These are phyloP conservation scores for Pseudogymnoascus sp. DNA, from an alignment of 2,329 filamentous ascomycete species.

Conservation along the genomic window DNA sequence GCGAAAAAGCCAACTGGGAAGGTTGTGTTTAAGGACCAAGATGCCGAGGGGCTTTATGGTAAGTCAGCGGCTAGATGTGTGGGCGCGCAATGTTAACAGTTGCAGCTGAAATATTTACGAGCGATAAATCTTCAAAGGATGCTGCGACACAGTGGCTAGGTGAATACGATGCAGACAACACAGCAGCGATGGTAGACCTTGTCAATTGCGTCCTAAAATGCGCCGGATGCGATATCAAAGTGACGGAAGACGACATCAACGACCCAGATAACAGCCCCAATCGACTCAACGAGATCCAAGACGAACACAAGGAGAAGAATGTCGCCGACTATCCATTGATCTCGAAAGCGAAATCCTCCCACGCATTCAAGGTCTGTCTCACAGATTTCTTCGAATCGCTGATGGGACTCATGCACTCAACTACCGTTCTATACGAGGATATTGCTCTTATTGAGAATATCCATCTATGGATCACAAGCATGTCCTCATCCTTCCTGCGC, in stretches of 20 bases:
- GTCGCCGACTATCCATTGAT: constrained; percentile 89
- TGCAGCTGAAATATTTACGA: constrained; percentile 55
- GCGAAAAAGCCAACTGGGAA: constrained; percentile 29
- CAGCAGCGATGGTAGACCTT: constrained; percentile 50
- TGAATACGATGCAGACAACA: constrained; percentile 47
- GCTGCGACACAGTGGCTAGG: constrained; percentile 54
- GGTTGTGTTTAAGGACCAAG: constrained; percentile 37
- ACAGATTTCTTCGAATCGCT: constrained; percentile 72
- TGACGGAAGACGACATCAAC: constrained; percentile 75
- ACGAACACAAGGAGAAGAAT: constrained; percentile 73
- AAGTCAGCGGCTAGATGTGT: constrained; percentile 12
- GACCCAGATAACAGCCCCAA: constrained; percentile 81
- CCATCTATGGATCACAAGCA: constrained; percentile 77
- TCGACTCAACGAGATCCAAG: constrained; percentile 75
- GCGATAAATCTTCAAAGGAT: constrained; percentile 46
- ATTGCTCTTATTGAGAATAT: constrained; percentile 76
- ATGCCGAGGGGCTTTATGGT: constrained; percentile 25
- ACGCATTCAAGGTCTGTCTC: constrained; percentile 69
- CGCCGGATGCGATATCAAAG: constrained; percentile 70
- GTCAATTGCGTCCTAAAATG: constrained; percentile 61
- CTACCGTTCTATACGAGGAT: constrained; percentile 73
- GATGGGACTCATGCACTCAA: constrained; percentile 69
- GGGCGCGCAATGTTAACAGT: constrained; percentile 21
- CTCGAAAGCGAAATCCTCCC: constrained; percentile 66
- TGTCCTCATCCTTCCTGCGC: constrained; percentile 80